Conservation (phyloP, 2,329 filamentous ascomycete genomes). For the Epichloe hybrida region DNA sequence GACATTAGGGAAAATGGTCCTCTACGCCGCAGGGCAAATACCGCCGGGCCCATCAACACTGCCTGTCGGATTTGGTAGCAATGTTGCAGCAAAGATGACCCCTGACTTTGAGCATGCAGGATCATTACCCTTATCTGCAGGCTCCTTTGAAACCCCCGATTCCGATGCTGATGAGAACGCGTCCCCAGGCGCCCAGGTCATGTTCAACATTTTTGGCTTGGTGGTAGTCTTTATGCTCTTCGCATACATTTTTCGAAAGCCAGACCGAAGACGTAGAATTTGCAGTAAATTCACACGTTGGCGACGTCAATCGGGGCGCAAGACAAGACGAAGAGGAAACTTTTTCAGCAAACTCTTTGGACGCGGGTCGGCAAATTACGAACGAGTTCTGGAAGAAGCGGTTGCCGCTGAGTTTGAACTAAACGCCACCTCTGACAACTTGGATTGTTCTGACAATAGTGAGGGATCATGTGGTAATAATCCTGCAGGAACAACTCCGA, state of each 20-base stretch:
- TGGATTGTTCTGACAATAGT: constrained; percentile 49
- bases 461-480: constrained; percentile 42
- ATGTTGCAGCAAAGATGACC: constrained; percentile 50
- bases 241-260: constrained; percentile 63
- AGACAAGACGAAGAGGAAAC: constrained; percentile 36
- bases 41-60: constrained; percentile 43
- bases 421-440: constrained; percentile 49
- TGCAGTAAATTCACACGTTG: constrained; percentile 16
- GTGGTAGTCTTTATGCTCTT: constrained; percentile 56
- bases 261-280: constrained; percentile 48
- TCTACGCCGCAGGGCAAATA: constrained; percentile 86
- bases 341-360: constrained; percentile 54
- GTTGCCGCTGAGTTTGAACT: constrained; percentile 67
- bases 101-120: constrained; percentile 76
- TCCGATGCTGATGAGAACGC: not conserved
- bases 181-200: not conserved
- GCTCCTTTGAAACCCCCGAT: constrained; percentile 30
- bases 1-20: constrained; percentile 91
- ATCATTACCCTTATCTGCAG: constrained; percentile 28
- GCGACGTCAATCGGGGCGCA: constrained; percentile 16
- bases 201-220: not conserved
- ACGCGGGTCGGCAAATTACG: constrained; percentile 48
- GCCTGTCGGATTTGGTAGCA: constrained; percentile 88
- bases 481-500: constrained; percentile 57
- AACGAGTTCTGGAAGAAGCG: constrained; percentile 75